Evolutionary conservation across 2,329 filamentous ascomycete species (phyloP).

Genomic region (Emmonsiellopsis sp.): DNA sequence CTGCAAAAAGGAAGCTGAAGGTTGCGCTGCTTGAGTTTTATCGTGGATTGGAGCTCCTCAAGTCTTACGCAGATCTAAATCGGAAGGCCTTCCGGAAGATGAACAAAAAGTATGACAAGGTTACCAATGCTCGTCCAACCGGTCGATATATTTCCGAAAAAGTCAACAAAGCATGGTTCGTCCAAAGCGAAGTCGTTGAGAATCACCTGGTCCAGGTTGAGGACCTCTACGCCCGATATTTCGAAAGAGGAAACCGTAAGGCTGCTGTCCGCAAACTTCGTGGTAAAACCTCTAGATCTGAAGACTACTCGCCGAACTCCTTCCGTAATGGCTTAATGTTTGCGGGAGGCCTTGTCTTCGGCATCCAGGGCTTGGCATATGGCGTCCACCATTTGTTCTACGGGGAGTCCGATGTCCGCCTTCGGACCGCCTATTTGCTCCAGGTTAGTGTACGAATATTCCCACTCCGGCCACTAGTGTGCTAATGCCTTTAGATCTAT

Average conservation of each 20-base stretch:
- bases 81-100: slow-evolving; percentile 92
- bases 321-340: slow-evolving; percentile 58
- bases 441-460: slow-evolving; percentile 38
- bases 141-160: slow-evolving; percentile 83
- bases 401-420: slow-evolving; percentile 34
- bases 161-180: slow-evolving; percentile 84
- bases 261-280: slow-evolving; percentile 80
- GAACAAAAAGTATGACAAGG: slow-evolving; percentile 98
- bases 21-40: slow-evolving; percentile 88
- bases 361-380: slow-evolving; percentile 55
- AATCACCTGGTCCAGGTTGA: slow-evolving; percentile 71
- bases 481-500: slow-evolving; percentile 57
- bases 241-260: slow-evolving; percentile 88
- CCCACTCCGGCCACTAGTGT: slow-evolving; percentile 1
- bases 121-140: slow-evolving; percentile 65
- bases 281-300: slow-evolving; percentile 52
- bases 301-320: slow-evolving; percentile 49
- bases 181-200: slow-evolving; percentile 77
- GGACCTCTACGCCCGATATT: slow-evolving; percentile 88
- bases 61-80: slow-evolving; percentile 83
- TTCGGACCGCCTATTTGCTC: slow-evolving; percentile 58
- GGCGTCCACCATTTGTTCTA: slow-evolving; percentile 43
- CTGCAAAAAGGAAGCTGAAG: slow-evolving; percentile 86
- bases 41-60: slow-evolving; percentile 79
- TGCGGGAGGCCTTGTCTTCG: slow-evolving; percentile 57